phyloP scores from a whole-genome alignment of 1,139 yeast species.

The Kodamaea anthophila region DNA sequence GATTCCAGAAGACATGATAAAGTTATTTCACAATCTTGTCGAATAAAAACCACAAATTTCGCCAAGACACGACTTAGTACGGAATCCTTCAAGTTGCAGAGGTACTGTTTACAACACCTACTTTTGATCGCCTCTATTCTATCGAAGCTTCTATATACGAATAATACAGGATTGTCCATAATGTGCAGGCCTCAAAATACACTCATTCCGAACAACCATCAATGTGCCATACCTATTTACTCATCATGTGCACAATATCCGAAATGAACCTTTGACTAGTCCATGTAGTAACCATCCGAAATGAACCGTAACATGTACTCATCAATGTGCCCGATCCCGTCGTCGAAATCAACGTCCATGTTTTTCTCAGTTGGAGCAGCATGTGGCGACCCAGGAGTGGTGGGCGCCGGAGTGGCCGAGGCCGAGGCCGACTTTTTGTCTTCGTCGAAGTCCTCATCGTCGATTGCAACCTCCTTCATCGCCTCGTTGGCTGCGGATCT shows the following conservation, averaged over 20 bases:
- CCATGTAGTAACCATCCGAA: slow-evolving; percentile 64
- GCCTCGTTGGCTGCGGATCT: slow-evolving; percentile 89
- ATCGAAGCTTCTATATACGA: slow-evolving; percentile 29
- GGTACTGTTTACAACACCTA: too few relatives aligned
- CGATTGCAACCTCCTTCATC: slow-evolving; percentile 77
- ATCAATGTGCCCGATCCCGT: slow-evolving; percentile 79
- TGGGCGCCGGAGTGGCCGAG: slow-evolving; percentile 29
- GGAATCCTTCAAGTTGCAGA: too few relatives aligned
- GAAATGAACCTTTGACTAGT: too few relatives aligned
- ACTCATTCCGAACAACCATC: too few relatives aligned
- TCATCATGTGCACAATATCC: too few relatives aligned
- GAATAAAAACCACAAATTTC: too few relatives aligned
- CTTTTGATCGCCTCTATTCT: too few relatives aligned
- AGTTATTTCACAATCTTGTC: too few relatives aligned
- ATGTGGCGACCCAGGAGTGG: slow-evolving; percentile 8
- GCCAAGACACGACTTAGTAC: too few relatives aligned
- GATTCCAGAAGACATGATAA: slow-evolving; percentile 22
- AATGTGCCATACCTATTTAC: too few relatives aligned
- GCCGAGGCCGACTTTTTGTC: slow-evolving; percentile 29
- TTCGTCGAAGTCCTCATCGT: slow-evolving; percentile 72
- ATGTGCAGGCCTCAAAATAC: slow-evolving; percentile 95
- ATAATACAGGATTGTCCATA: slow-evolving; percentile 81
- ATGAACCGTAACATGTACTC: slow-evolving; percentile 93
- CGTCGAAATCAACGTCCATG: slow-evolving; percentile 56
- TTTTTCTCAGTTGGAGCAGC: slow-evolving; percentile 5